Evolutionary conservation across 148 eudicot species (phyloP), one percentile per base, ranked within the genome.

Genomic region (Hydrangea macrophylla): DNA sequence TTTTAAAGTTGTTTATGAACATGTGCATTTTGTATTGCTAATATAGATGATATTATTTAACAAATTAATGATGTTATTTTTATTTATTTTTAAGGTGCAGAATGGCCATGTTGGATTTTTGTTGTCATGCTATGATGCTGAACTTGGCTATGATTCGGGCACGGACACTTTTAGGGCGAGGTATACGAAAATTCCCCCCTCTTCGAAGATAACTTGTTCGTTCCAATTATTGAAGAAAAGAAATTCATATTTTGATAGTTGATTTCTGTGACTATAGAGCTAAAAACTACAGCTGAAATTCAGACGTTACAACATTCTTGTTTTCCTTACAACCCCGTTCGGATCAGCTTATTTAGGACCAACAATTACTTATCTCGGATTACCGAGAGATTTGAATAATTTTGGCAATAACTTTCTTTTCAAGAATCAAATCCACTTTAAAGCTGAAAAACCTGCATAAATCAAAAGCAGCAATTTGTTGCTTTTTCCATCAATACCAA

Each of bases 111-210:
- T 81, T 62, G 98, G 98, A 55, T 93, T 93, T 71, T 60, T 90
- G 87, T 70, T 93, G 70, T 93, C 98, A 9, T 90, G 98, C 66
- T 93, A 93, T 80, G 98, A 90, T 88, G 98, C 96, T 73, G 76
- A 79, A 56, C 69, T 90, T 45, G 71, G 92, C 76, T 93, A 93
- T 75, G 83, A 88, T 58, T 79, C 79, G 15, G 65, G 65, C 60
- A 82, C 87, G 9, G 81, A 90, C 75, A 82, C 82, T 40, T 93
- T 93, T 60, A 86, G 72, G 69, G 98, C 98, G 64, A 88, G 98
- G 98, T 90, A 80, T 20, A 55, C 6, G 6, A 18, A 48, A 7
- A n/a, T 18, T 15, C 15, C 13, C 17, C 17, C 53, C n/a, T 48
- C 53, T n/a, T n/a, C n/a, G n/a, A n/a, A 15, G 17, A 42, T 48